phyloP scores from a whole-genome alignment of 2,329 filamentous ascomycete species.

The Thelonectria discophora region DNA sequence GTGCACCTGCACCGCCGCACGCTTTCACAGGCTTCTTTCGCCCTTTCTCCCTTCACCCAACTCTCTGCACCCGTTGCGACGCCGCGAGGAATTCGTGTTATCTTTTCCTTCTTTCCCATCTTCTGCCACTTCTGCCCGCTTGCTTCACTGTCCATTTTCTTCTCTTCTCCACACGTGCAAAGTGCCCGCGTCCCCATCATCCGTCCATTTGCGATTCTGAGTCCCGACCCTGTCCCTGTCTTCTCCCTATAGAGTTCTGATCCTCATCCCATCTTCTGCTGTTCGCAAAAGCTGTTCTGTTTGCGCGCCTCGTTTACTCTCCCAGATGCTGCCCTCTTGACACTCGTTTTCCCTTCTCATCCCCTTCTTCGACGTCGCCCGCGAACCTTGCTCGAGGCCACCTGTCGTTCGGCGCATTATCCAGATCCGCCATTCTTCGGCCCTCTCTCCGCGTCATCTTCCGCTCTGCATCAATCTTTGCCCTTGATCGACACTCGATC shows the following conservation, averaged over 20 bases:
- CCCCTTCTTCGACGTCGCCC: constrained; percentile 19
- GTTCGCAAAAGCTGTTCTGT: constrained; percentile 27
- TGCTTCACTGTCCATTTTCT: constrained; percentile 2
- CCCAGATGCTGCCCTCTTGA: constrained; percentile 40
- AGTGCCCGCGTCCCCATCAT: constrained; percentile 16
- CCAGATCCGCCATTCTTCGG: constrained; percentile 24
- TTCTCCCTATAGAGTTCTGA: constrained; percentile 1
- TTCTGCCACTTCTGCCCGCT: background rate
- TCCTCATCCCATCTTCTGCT: constrained; percentile 13
- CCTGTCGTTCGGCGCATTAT: constrained; percentile 28
- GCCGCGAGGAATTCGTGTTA: constrained; percentile 7
- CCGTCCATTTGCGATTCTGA: constrained; percentile 19
- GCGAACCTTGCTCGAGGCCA: constrained; percentile 22
- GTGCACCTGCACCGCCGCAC: background rate
- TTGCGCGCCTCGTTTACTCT: constrained; percentile 16
- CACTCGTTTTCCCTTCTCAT: constrained; percentile 34
- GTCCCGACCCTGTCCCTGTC: constrained; percentile 5
- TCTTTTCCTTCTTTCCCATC: constrained; percentile 7
- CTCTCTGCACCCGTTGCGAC: constrained; percentile 3
- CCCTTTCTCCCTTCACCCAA: constrained; percentile 4
- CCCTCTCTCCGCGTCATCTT: constrained; percentile 16
- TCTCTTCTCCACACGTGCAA: constrained; percentile 19
- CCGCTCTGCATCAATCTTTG: background rate
- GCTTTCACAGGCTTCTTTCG: background rate
- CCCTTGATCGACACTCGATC: constrained; percentile 18